Percentiles rank a stretch among this genome's conserved stretches.
These are phyloP conservation scores for Yarrowia sp. DNA, from an alignment of 805 yeast genomes.

Conservation along the genomic window DNA sequence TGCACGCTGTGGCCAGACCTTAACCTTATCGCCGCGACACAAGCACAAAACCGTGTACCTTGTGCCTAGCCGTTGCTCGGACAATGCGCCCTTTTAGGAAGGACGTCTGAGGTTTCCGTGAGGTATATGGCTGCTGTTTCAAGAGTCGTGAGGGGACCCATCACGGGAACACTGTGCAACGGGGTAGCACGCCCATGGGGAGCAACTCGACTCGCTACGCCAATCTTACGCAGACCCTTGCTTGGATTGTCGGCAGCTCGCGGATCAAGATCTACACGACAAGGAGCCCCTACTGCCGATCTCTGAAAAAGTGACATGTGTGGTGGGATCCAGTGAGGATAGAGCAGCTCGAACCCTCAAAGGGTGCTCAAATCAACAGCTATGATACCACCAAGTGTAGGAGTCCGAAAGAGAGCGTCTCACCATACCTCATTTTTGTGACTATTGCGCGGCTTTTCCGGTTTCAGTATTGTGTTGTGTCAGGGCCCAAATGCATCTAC, in stretches of 20 bases:
- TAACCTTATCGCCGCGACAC: neutral
- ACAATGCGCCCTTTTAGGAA: neutral
- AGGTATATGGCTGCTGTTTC: neutral
- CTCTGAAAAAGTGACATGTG: neutral
- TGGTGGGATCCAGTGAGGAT: neutral
- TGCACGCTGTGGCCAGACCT: neutral
- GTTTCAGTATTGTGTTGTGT: conserved; percentile 4
- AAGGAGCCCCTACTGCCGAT: conserved; percentile 22
- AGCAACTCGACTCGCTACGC: neutral
- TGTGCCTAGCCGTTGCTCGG: conserved; percentile 12
- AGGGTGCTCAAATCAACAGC: no score
- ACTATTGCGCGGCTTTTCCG: neutral
- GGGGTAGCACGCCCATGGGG: no score
- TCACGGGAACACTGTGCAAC: no score
- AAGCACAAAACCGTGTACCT: conserved; percentile 1
- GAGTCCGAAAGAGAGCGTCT: no score
- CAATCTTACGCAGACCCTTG: conserved; percentile 29
- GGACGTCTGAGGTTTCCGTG: no score
- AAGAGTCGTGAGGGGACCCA: neutral
- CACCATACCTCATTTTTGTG: neutral
- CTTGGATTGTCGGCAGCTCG: conserved; percentile 37
- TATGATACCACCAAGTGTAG: no score
- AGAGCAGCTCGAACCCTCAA: no score
- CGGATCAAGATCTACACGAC: conserved; percentile 27
- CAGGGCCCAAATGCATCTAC: conserved; percentile 28